Evolutionary conservation across 805 yeast genomes (phyloP), one percentile per base, ranked within the genome.

Genomic region (Saturnispora zaruensis): DNA sequence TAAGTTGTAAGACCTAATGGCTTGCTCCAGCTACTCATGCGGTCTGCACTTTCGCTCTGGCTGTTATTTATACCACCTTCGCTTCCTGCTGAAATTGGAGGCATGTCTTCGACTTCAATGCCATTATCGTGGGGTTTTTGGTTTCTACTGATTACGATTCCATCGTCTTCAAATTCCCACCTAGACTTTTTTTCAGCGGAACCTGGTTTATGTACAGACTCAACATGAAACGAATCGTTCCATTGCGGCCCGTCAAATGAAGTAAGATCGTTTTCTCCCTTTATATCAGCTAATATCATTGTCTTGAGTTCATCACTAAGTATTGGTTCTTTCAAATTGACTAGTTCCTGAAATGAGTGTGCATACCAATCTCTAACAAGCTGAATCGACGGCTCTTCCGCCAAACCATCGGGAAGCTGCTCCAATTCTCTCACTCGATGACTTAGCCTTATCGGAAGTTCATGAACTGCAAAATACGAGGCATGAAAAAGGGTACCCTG

Each of bases 281-380:
- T 36, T 6, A n/a, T 45, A 52, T 50, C 30, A 41, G 43, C 21
- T 7, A 36, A 18, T 21, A 54, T 20, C 20, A 45, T n/a, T 76
- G 64, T 44, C 72, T 74, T 16, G 63, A 70, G 44, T 70, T 68
- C 42, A 82, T 69, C 30, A 59, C 45, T 43, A 14, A 54, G 28
- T n/a, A 8, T 60, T 1, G 91, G 91, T 51, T 76, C 74, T 11
- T 79, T 77, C 41, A 89, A 66, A 11, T 73, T 64, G n/a, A 84
- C 79, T 56, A 88, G 74, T 61, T 88, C 91, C 58, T 87, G 89
- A 65, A 89, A 89, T 7, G 91, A 82, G 63, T 87, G 93, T 1
- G 90, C 90, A 63, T 88, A 89, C 96, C 96, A 89, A 62, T 87
- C 79, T 53, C 82, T 77, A 16, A 88, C 96, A 55, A 81, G 75